Base-by-base conservation (phyloP, 2,329 filamentous ascomycete genomes). In the Aureobasidium sp. region DNA sequence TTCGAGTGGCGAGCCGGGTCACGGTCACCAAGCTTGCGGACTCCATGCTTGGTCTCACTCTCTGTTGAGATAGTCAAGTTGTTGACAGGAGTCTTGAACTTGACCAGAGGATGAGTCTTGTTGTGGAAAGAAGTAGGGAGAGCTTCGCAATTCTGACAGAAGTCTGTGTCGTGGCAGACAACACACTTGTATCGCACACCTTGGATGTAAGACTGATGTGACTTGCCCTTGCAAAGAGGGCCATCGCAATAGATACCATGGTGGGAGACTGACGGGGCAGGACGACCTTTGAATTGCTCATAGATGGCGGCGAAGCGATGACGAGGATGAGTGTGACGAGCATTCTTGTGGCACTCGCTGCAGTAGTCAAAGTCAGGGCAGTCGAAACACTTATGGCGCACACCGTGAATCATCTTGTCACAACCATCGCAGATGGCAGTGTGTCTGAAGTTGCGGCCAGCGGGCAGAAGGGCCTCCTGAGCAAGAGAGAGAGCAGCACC, bases 351-450 rank as follows among this genome's bases (percentile, higher is more conserved):
- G 76, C 95, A 99, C 9, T 84, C 79, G 27, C 83, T 82, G 80
- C 94, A 99, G 78, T 90, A 97, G 71, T 99, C 94, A 89, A 91
- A 99, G 75, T 99, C 94, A 47, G 95, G 94, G 79, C 94, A 99
- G 73, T 91, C 87, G 66, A 97, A 81, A 75, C 94, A 99, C 82
- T 99, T 99, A 84, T 97, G 88, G 68, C 94, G 93, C 62, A 96
- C 82, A 68, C 94, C 95, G 68, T 83, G 81, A 70, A 99, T 94
- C 74, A 85, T 86, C 82, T 85, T 88, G 69, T 97, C 90, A 74
- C 95, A 99, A 44, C 90, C 90, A 78, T 99, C 94, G 72, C 94
- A 99, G 66, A 97, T 87, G 64, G 95, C 94, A 64, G 89, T 86
- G 78, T 99, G 94, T 64, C 83, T 80, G 69, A 87, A 82, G 73